Evolutionary conservation across 345 rosid species (phyloP).

Genomic region (Populus davidiana): DNA sequence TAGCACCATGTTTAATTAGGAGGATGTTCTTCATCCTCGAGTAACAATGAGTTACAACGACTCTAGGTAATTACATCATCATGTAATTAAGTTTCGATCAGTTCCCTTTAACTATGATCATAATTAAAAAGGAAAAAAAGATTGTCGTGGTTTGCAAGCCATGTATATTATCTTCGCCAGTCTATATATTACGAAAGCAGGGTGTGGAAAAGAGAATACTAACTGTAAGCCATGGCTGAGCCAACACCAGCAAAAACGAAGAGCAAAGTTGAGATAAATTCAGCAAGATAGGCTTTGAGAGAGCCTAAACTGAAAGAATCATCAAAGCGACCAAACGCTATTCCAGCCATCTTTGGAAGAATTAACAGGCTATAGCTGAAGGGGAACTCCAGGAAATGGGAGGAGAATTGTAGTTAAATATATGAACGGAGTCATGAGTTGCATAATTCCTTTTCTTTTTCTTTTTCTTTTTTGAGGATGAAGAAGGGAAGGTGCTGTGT

Average conservation of each 20-base stretch:
- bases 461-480: neutral
- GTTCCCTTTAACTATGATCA: too few relatives aligned
- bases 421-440: constrained; percentile 6
- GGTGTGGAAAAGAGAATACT: neutral
- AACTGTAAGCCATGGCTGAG: constrained; percentile 87
- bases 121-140: too few relatives aligned
- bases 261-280: constrained; percentile 90
- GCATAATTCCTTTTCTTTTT: neutral
- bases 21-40: too few relatives aligned
- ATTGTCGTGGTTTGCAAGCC: too few relatives aligned
- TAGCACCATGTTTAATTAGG: too few relatives aligned
- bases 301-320: constrained; percentile 83
- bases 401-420: neutral
- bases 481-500: neutral
- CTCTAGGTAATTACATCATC: neutral
- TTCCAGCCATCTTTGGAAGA: constrained; percentile 31
- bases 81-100: too few relatives aligned
- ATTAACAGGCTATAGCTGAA: neutral
- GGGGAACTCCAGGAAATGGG: neutral
- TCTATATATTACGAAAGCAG: too few relatives aligned
- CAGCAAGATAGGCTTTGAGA: constrained; percentile 78
- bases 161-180: too few relatives aligned
- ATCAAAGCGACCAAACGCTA: constrained; percentile 79
- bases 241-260: constrained; percentile 96
- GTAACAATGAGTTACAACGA: neutral